phyloP scores from a whole-genome alignment of 257 asterid species.

The Prunella vulgaris region DNA sequence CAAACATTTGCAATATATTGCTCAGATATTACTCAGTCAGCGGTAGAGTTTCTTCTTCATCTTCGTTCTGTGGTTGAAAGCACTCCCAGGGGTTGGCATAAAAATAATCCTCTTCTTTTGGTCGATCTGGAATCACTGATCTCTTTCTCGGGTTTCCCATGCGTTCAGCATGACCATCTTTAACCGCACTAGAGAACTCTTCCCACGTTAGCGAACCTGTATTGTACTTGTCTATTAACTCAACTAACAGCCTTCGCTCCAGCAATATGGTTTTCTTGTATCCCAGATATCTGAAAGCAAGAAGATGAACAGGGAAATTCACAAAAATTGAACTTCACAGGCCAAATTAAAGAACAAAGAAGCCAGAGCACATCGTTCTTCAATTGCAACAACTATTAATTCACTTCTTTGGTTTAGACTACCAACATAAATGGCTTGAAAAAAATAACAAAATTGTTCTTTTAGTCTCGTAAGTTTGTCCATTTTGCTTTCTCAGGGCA shows the following conservation, averaged over 20 bases:
- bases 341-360: background rate
- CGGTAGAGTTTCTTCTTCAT: conserved; percentile 41
- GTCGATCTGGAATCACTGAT: conserved; percentile 76
- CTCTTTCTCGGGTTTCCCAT: conserved; percentile 83
- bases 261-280: conserved; percentile 80
- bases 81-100: conserved; percentile 95
- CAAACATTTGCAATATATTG: background rate
- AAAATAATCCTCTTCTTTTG: conserved; percentile 97
- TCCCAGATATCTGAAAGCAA: conserved; percentile 66
- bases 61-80: conserved; percentile 51
- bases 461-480: no score
- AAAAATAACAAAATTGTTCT: background rate
- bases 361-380: background rate
- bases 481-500: no score
- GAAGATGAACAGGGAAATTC: background rate
- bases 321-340: background rate
- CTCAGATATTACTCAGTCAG: conserved; percentile 39
- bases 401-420: background rate
- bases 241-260: conserved; percentile 71
- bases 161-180: conserved; percentile 58
- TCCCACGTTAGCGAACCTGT: conserved; percentile 70
- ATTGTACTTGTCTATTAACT: conserved; percentile 62
- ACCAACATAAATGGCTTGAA: background rate
- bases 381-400: background rate
- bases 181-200: conserved; percentile 80